Percentiles rank a stretch among this genome's conserved stretches.
phyloP scores from a whole-genome alignment of 331 rosid genomes.

The Telfairia occidentalis region DNA sequence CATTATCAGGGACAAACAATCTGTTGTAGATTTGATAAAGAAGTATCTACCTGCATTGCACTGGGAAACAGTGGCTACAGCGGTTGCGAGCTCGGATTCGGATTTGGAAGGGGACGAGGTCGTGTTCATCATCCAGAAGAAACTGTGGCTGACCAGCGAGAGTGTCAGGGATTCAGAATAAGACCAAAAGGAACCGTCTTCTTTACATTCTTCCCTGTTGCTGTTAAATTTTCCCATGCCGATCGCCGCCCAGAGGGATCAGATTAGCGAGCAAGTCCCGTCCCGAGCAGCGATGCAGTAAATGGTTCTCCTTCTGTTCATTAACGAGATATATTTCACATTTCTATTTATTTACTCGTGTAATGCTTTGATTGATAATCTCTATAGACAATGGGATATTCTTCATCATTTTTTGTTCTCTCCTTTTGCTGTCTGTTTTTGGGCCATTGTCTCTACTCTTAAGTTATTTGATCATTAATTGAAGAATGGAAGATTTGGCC shows the following conservation, averaged over 20 bases:
- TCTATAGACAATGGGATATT: background rate
- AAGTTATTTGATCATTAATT: conserved; percentile 5
- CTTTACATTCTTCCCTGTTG: background rate
- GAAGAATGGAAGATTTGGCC: background rate
- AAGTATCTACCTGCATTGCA: conserved; percentile 33
- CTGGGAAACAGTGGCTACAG: conserved; percentile 36
- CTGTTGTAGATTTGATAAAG: conserved; percentile 27
- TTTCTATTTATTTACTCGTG: conserved; percentile 8
- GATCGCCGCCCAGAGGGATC: background rate
- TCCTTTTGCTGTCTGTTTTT: background rate
- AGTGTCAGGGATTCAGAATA: conserved; percentile 32
- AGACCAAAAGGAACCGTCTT: background rate
- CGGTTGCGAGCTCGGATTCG: conserved; percentile 16
- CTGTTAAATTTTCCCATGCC: conserved; percentile 1
- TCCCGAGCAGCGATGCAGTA: conserved; percentile 4
- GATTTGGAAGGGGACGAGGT: conserved; percentile 28
- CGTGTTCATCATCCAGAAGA: conserved; percentile 34
- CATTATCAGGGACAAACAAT: conserved; percentile 31
- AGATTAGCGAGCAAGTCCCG: background rate
- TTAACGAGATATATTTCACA: background rate
- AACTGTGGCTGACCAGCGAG: conserved; percentile 43
- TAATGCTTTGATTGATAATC: background rate
- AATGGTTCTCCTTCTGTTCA: background rate
- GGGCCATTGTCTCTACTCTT: background rate
- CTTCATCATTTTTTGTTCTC: background rate